Conservation (phyloP, 176 grass and related monocot species). For the Zea luxurians region DNA sequence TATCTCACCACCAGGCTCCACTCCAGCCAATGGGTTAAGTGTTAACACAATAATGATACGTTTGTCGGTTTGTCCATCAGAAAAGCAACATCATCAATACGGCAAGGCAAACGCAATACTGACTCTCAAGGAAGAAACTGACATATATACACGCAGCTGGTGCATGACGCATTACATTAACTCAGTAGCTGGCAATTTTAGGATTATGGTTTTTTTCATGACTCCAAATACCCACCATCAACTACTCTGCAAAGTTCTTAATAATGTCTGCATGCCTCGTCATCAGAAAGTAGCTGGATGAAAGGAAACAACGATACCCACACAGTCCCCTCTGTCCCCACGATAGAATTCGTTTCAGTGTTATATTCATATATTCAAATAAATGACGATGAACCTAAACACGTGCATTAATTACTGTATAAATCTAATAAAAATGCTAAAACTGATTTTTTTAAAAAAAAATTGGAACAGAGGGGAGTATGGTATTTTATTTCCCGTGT, state of each 20-base stretch:
- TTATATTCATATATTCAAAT: too few species aligned
- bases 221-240: slow-evolving; percentile 15
- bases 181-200: slow-evolving; percentile 14
- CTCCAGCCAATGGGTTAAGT: slow-evolving; percentile 5
- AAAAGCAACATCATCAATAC: slow-evolving; percentile 32
- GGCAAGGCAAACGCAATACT: slow-evolving; percentile 10
- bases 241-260: slow-evolving; percentile 20
- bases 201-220: slow-evolving; percentile 29
- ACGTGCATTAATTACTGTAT: too few species aligned
- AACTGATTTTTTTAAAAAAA: too few species aligned
- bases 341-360: too few species aligned
- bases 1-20: slow-evolving; percentile 18
- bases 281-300: slow-evolving; percentile 15
- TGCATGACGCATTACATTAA: background rate
- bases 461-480: too few species aligned
- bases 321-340: too few species aligned
- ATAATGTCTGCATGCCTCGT: slow-evolving; percentile 24
- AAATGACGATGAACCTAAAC: too few species aligned
- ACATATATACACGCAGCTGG: background rate
- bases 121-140: slow-evolving; percentile 31
- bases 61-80: slow-evolving; percentile 10
- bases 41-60: slow-evolving; percentile 10
- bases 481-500: background rate
- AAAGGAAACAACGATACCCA: slow-evolving; percentile 27
- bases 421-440: too few species aligned